Evolutionary conservation across 2,329 filamentous ascomycete genomes (phyloP), one percentile per base, ranked within the genome.

Genomic region (Fusarium pseudoanthophilum): DNA sequence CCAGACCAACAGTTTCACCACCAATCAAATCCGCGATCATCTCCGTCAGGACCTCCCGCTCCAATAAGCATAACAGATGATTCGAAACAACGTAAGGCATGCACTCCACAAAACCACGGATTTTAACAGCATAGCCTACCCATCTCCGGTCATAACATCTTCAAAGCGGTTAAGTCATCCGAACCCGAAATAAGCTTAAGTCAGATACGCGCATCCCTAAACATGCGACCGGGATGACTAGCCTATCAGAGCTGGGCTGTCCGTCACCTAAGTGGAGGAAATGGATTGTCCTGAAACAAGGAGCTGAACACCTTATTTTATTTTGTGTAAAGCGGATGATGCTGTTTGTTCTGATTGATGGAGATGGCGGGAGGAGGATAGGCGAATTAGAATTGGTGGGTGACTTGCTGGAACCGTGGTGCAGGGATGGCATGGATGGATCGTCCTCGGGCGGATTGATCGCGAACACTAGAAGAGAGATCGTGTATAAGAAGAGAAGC

Each of bases 171-270:
- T 18, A 53, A 39, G 14, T n/a, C 24, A 16, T 18, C 51, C 51
- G 51, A 21, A 53, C 51, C 14, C 51, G 51, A 53, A 53, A 39
- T 53, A 53, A 53, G 51, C 51, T 53, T 53, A 39, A 53, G 18
- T 39, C 14, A 18, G 7, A 21, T 53, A 53, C 51, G 51, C 51
- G 51, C 34, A 53, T 53, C 24, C 24, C 34, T 53, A 37, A 37
- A 39, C 32, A 28, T 28, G n/a, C 10, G 32, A 18, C 34, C 14
- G 5, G 51, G 34, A 39, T 28, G 49, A 10, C 32, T 18, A 39
- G 51, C 51, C 34, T 39, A 39, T 53, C 24, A 39, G 51, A 15
- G 11, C 20, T 39, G 34, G 14, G 18, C 20, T 26, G 24, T 39
- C 24, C 34, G 32, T 53, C 34, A 39, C 51, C 51, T 28, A 37